Evolutionary conservation across 768 basidiomycete species (phyloP), one percentile per base, ranked within the genome.

Genomic region (Pulveroboletus ravenelii): DNA sequence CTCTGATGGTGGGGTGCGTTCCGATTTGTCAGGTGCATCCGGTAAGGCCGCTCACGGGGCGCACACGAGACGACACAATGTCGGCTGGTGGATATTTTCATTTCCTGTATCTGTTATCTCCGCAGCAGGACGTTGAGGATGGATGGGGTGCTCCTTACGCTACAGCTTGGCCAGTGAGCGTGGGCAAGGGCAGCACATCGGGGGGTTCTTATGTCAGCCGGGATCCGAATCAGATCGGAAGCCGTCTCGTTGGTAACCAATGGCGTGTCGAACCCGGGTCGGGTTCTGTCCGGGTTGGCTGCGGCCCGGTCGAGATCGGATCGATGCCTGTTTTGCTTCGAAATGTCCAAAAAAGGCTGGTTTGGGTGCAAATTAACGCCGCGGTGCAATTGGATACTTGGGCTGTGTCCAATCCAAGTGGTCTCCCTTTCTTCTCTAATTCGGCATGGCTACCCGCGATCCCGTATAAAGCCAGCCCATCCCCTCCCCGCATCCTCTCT

Each of bases 371-470:
- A 58, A 58, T 59, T 41, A 53, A 48, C 44, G 45, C 18, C 40
- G 41, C 37, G 34, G 31, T 18, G 41, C 41, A 56, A 60, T 60
- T 53, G 54, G 48, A 56, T 54, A 57, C 63, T 50, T 57, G 14
- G 48, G 42, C 62, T 69, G 67, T 69, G 66, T 67, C 51, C 58
- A 31, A n/a, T n/a, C n/a, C n/a, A n/a, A n/a, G n/a, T 62, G 38
- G 41, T 23, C 49, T 52, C 55, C 60, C 61, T 67, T 67, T 58
- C 52, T 61, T 60, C 58, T 64, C 58, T 25, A 58, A 54, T 58
- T 60, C 60, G 64, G 64, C 49, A 62, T 41, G 36, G 6, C 52
- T 67, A 57, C 38, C 56, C 61, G 55, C 40, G 47, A 38, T 42
- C 38, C 45, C 56, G 45, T 67, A 67, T 69, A 69, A 67, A 67